These are phyloP conservation scores for Meripilus lineatus DNA, from an alignment of 1,284 basidiomycete genomes.

Conservation along the genomic window DNA sequence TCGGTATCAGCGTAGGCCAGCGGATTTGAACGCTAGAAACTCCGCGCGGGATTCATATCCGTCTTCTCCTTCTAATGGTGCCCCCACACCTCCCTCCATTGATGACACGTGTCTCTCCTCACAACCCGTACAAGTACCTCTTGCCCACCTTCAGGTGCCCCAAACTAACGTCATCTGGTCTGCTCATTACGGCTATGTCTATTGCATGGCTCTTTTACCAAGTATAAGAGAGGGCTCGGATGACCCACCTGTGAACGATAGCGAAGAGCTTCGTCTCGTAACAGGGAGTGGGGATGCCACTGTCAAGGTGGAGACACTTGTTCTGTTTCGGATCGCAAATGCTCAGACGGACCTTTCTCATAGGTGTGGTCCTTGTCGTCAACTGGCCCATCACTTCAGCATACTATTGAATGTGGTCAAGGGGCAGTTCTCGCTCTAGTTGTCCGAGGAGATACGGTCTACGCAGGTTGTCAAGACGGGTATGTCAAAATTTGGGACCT, in stretches of 20 bases:
- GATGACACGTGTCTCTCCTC: slow-evolving; percentile 16
- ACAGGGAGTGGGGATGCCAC: slow-evolving; percentile 88
- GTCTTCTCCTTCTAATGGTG: slow-evolving; percentile 14
- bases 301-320: slow-evolving; percentile 75
- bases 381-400: slow-evolving; percentile 40
- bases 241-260: slow-evolving; percentile 21
- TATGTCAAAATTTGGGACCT: slow-evolving; percentile 90
- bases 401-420: slow-evolving; percentile 60
- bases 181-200: slow-evolving; percentile 93
- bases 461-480: slow-evolving; percentile 92
- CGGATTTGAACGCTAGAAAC: slow-evolving; percentile 60
- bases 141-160: slow-evolving; percentile 48
- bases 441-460: slow-evolving; percentile 75
- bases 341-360: too few relatives aligned
- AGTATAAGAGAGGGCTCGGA: slow-evolving; percentile 33
- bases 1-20: slow-evolving; percentile 57
- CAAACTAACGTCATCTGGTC: slow-evolving; percentile 72
- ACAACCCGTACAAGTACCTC: slow-evolving; percentile 27
- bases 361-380: slow-evolving; percentile 74
- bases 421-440: slow-evolving; percentile 80
- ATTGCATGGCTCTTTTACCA: slow-evolving; percentile 71
- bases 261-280: slow-evolving; percentile 49
- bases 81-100: slow-evolving; percentile 11
- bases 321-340: too few relatives aligned
- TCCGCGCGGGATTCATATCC: slow-evolving; percentile 20